A percentile compares a stretch with the other conserved stretches of the same genome.
Evolutionary conservation across 202 grass and related monocot species (phyloP).

Genomic region (Saccharum hybrid): DNA sequence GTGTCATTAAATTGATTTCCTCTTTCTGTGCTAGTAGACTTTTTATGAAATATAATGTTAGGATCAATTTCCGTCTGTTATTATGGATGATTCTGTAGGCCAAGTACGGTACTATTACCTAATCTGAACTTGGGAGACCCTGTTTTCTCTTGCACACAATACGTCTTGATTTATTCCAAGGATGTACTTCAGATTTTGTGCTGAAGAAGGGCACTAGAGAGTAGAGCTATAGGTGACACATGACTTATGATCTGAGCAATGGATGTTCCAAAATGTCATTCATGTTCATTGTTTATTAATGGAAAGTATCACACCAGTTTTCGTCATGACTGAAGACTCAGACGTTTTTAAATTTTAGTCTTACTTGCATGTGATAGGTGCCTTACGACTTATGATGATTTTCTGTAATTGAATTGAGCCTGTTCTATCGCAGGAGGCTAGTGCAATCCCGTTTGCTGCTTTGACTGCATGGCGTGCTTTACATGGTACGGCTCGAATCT

Average conservation of each 20-base stretch:
- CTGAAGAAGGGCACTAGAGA: not conserved
- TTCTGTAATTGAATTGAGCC: not conserved
- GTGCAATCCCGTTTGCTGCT: conserved; percentile 94
- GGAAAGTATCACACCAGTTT: conserved; percentile 4
- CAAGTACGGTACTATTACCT: not conserved
- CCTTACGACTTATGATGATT: not conserved
- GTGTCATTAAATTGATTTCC: not conserved
- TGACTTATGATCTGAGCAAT: not conserved
- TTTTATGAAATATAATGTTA: conserved; percentile 19
- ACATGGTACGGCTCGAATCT: conserved; percentile 80
- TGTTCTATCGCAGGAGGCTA: conserved; percentile 69
- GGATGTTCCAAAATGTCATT: not conserved
- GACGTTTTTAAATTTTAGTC: not conserved
- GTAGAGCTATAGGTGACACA: conserved; percentile 2
- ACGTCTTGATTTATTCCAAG: conserved; percentile 6
- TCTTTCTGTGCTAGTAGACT: not conserved
- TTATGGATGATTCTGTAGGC: not conserved
- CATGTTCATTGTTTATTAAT: conserved; percentile 27
- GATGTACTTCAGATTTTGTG: not conserved
- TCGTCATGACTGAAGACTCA: conserved; percentile 1
- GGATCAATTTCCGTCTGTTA: conserved; percentile 8
- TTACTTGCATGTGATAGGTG: conserved; percentile 18
- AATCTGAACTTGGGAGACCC: conserved; percentile 23
- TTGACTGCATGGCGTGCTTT: conserved; percentile 98
- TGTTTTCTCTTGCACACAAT: not conserved